Evolutionary conservation across 225 moss, liverwort and hornwort genomes (phyloP).

Genomic region (Anthoceros angustus): DNA sequence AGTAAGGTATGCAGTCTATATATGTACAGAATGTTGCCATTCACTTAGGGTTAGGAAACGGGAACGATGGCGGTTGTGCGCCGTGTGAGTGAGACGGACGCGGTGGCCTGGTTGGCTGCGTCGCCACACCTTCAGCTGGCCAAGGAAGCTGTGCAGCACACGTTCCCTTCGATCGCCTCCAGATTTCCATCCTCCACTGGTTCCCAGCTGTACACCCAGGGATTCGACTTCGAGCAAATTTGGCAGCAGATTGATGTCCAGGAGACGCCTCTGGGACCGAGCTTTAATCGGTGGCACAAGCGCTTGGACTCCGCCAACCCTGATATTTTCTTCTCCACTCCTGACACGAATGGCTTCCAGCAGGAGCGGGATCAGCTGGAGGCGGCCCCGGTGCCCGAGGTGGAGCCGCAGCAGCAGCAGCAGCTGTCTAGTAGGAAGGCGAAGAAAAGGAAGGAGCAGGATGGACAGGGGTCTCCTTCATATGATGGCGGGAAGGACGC

Average conservation of each 20-base stretch:
- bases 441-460: too few relatives aligned
- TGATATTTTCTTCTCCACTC: constrained; percentile 10
- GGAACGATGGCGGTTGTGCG: constrained; percentile 12
- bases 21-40: too few relatives aligned
- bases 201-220: constrained; percentile 40
- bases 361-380: constrained; percentile 9
- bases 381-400: constrained; percentile 12
- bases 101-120: constrained; percentile 50
- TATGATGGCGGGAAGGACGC: too few relatives aligned
- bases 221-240: constrained; percentile 85
- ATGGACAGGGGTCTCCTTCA: too few relatives aligned
- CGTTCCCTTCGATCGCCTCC: constrained; percentile 45
- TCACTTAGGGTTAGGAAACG: not conserved
- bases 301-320: constrained; percentile 33
- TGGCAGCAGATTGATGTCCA: constrained; percentile 99
- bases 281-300: constrained; percentile 39
- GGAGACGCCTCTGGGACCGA: constrained; percentile 38
- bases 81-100: constrained; percentile 40
- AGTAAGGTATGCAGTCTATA: too few relatives aligned
- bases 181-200: constrained; percentile 14
- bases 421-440: not conserved
- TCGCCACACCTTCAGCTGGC: constrained; percentile 37
- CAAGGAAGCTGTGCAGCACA: constrained; percentile 49
- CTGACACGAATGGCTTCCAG: not conserved
- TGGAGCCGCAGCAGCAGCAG: constrained; percentile 13